Evolutionary conservation across 768 basidiomycete genomes (phyloP).

Genomic region (Clavaria fumosa): DNA sequence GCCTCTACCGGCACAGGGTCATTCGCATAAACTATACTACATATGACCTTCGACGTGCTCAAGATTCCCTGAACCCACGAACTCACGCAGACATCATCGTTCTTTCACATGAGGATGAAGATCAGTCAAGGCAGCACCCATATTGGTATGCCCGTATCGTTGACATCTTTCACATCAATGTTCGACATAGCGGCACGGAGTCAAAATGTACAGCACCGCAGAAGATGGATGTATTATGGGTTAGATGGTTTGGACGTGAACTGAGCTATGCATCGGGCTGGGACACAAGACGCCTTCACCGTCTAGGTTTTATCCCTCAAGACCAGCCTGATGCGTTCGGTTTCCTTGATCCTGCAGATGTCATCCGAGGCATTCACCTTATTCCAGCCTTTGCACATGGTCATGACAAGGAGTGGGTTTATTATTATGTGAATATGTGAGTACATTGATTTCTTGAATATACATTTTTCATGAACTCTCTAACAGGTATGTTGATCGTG

Average conservation of each 20-base stretch:
- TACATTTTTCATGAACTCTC: no score
- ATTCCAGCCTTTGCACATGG: slow-evolving; percentile 9
- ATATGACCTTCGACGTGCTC: slow-evolving; percentile 23
- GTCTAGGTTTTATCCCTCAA: slow-evolving; percentile 7
- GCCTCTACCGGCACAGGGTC: slow-evolving; percentile 13
- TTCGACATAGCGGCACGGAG: slow-evolving; percentile 7
- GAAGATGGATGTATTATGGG: slow-evolving; percentile 17
- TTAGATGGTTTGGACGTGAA: slow-evolving; percentile 8
- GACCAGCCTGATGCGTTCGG: slow-evolving; percentile 11
- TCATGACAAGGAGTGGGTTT: no score
- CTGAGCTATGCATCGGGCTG: neutral
- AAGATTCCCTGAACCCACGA: slow-evolving; percentile 24
- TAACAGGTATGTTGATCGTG: no score
- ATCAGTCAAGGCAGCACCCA: slow-evolving; percentile 12
- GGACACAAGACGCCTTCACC: neutral
- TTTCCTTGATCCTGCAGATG: slow-evolving; percentile 12
- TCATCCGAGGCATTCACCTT: slow-evolving; percentile 10
- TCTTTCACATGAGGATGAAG: slow-evolving; percentile 11
- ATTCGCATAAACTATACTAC: slow-evolving; percentile 24
- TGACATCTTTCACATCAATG: slow-evolving; percentile 18
- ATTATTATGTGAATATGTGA: no score
- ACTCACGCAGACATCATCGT: slow-evolving; percentile 22
- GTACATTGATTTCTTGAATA: no score
- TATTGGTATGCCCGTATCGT: slow-evolving; percentile 21
- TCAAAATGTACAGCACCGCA: slow-evolving; percentile 1